Percentiles rank a stretch among this genome's conserved stretches.
Conservation (phyloP, 2,329 filamentous ascomycete genomes). For the Rhynchosporium agropyri region DNA sequence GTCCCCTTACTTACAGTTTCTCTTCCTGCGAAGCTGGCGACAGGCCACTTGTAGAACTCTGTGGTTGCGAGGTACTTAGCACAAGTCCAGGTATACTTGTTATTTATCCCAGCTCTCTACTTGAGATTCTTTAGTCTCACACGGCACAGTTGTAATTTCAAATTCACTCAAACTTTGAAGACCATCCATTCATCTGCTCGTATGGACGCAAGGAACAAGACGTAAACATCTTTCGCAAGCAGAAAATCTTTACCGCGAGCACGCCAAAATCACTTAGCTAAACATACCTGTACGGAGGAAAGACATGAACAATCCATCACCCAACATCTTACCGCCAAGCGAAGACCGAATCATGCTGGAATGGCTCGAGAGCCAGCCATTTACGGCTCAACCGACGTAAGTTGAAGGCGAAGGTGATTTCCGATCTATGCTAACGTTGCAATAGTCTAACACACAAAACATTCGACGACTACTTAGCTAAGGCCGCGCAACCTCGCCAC, state of each 20-base stretch:
- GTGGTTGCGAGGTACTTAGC: neutral
- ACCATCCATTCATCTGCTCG: neutral
- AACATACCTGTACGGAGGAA: conserved; percentile 5
- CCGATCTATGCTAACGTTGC: conserved; percentile 2
- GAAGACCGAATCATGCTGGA: conserved; percentile 39
- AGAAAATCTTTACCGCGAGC: neutral
- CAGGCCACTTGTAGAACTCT: too few relatives aligned
- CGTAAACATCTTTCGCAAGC: neutral
- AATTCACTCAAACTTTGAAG: neutral
- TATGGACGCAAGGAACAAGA: neutral
- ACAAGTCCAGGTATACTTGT: neutral
- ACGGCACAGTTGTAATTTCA: conserved; percentile 1
- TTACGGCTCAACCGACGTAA: conserved; percentile 45
- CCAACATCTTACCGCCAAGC: conserved; percentile 19
- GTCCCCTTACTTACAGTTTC: neutral
- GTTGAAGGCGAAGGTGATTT: conserved; percentile 33
- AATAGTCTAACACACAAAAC: conserved; percentile 33
- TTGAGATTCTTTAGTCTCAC: neutral
- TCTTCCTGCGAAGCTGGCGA: neutral
- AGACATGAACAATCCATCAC: neutral
- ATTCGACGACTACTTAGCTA: conserved; percentile 33
- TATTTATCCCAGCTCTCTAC: neutral
- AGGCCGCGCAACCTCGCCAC: conserved; percentile 52
- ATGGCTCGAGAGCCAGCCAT: conserved; percentile 50
- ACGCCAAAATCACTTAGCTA: too few relatives aligned